Evolutionary conservation across 805 yeast species (phyloP).

Genomic region (Clavispora phyllophila): DNA sequence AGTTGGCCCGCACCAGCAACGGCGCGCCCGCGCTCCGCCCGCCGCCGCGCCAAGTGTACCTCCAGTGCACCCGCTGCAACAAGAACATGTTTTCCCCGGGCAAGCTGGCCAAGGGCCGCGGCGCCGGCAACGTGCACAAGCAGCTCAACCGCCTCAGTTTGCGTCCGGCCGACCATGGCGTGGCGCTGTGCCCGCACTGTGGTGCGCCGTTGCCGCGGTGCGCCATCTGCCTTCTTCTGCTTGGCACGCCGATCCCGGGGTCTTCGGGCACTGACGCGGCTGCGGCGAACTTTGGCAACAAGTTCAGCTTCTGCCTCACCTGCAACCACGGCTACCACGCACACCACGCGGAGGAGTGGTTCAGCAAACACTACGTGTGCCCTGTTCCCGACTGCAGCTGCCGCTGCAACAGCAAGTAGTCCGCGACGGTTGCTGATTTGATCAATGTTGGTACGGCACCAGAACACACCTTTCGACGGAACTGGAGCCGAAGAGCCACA

Average conservation of each 20-base stretch:
- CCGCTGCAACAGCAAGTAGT: slow-evolving; percentile 58
- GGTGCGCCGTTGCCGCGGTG: slow-evolving; percentile 86
- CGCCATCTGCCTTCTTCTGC: slow-evolving; percentile 76
- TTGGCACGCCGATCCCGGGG: slow-evolving; percentile 61
- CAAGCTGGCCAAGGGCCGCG: slow-evolving; percentile 11
- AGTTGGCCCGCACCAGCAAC: slow-evolving; percentile 48
- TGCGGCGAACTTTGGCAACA: slow-evolving; percentile 29
- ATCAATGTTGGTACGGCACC: too few species aligned
- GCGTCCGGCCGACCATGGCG: slow-evolving; percentile 20
- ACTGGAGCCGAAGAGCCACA: too few species aligned
- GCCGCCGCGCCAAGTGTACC: slow-evolving; percentile 66
- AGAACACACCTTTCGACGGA: too few species aligned
- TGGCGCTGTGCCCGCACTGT: slow-evolving; percentile 69
- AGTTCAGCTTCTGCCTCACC: slow-evolving; percentile 88
- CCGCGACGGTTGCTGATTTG: too few species aligned
- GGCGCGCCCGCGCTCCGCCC: slow-evolving; percentile 47
- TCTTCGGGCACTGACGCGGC: not conserved
- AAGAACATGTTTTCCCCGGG: slow-evolving; percentile 51
- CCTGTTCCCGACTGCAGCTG: slow-evolving; percentile 95
- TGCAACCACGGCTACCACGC: slow-evolving; percentile 96
- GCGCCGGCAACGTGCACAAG: slow-evolving; percentile 19
- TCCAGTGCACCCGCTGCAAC: slow-evolving; percentile 82
- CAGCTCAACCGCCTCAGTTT: slow-evolving; percentile 26
- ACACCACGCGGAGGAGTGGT: slow-evolving; percentile 96
- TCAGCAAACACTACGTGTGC: slow-evolving; percentile 76